Evolutionary conservation across 371 early-diverging fungal genomes (phyloP), one percentile per base, ranked within the genome.

Genomic region (Rhizopus arrhizus): DNA sequence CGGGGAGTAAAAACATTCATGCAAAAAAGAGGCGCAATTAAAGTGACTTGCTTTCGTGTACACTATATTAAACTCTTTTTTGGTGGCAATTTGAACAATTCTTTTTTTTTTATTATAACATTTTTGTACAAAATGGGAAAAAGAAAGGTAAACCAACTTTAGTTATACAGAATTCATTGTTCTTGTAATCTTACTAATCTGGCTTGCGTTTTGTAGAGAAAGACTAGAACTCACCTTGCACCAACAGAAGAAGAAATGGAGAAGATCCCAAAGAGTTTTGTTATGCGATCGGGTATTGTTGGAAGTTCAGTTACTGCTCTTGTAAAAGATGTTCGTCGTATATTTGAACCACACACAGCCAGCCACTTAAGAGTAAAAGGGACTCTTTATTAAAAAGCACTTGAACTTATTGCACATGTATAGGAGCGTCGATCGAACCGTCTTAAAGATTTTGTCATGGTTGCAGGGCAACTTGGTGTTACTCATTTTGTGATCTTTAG

Each of bases 401-500:
- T 46, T 53, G 9, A 36, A 28, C 56, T 38, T 49, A 9, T 40
- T 36, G 35, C 15, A 12, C 45, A 15, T 32, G 48, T 40, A 22
- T 62, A 85, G 86, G 98, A 96, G 78, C 88, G 95, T 52, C 86
- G 89, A 77, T 86, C 84, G 56, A 97, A 97, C 81, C 90, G 91
- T 64, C 78, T 98, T 53, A 91, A 92, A 61, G 99, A 98, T 82
- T 98, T 95, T 71, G 87, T 96, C 9, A 75, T 82, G 43, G 90
- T 98, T 12, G 91, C 97, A 40, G 89, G 91, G 34, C 95, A 88
- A 58, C 79, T 95, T 36, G 87, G 89, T 42, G 92, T 97, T 5
- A 85, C 95, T 3, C 97, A 98, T 62, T 81, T 95, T 53, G 59
- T 96, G 68, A 81, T 97, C 57, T 91, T 97, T 51, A 91, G 95